A percentile compares a stretch with the other conserved stretches of the same genome.
These are phyloP conservation scores for Claviceps pusilla DNA, from an alignment of 2,329 filamentous ascomycete species.

Conservation along the genomic window DNA sequence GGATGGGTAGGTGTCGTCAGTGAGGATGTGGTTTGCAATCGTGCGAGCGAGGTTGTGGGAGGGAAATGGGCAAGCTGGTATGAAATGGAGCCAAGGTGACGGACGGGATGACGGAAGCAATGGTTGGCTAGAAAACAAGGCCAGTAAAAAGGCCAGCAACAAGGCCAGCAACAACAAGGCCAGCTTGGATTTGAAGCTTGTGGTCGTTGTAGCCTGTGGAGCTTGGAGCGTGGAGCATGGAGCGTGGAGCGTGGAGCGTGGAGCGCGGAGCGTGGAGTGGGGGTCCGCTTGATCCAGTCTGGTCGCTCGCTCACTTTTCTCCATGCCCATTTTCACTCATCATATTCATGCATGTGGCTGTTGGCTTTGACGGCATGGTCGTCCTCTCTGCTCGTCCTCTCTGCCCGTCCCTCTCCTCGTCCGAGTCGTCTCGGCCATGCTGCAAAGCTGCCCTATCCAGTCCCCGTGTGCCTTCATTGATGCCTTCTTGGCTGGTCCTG, in stretches of 20 bases:
- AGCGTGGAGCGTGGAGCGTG: too few species aligned
- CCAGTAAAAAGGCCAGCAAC: too few species aligned
- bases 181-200: conserved; percentile 4
- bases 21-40: neutral
- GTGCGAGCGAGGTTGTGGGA: conserved; percentile 2
- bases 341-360: too few species aligned
- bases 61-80: neutral
- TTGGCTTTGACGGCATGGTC: neutral
- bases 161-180: neutral
- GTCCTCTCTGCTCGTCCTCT: neutral
- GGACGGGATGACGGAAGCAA: conserved; percentile 7
- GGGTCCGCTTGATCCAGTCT: neutral
- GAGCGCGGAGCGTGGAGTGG: neutral
- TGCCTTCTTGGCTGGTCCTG: neutral
- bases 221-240: too few species aligned
- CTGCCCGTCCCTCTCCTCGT: too few species aligned
- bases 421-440: neutral
- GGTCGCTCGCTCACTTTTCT: neutral
- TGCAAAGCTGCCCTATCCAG: neutral
- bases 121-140: conserved; percentile 4
- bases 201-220: neutral
- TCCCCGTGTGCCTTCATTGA: neutral
- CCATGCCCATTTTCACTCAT: too few species aligned
- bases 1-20: conserved; percentile 1
- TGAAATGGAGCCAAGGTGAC: conserved; percentile 1